Base-by-base conservation (phyloP, 352 stramenopile genomes). In the Globisporangium acanthophoron region DNA sequence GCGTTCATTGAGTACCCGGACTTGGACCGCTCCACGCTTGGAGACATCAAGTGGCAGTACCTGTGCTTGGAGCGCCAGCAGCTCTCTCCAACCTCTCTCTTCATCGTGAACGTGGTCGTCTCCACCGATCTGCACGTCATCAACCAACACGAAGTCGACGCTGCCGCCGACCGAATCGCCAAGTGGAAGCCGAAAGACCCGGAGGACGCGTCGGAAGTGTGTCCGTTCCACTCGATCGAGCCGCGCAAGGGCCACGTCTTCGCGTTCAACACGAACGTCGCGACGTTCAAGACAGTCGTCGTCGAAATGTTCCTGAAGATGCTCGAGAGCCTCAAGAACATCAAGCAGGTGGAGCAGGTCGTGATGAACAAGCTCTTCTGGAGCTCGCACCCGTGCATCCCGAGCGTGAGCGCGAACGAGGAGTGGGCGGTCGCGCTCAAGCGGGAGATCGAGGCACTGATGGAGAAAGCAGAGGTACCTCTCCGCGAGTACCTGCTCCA, bases 291-390 rank as follows among this genome's bases (percentile, higher is more conserved):
- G 45, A 58, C 58, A 0, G 64, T 75, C 0, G 67, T 93, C 7
- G 52, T 85, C 29, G 80, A 90, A 21, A 78, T 92, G 40, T 88
- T 92, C 37, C 70, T 85, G 54, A 91, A 88, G 29, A 90, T 88
- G 65, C 66, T 91, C 6, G 84, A 94, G 39, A 90, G 82, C 39
- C 59, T 92, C 5, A 92, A 91, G 62, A 80, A 78, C 51, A 92
- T 94, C 62, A 90, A 89, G 56, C 84, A 94, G 61, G 80, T 93
- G 9, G 94, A 98, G 68, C 80, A 96, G 41, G 70, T 80, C 24
- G 90, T 98, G 31, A 98, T 98, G 93, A 91, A 95, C 61, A 94
- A 96, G 59, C 74, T 98, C 0, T 98, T 98, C 50, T 98, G 94
- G 94, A 94, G 86, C 56, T 91, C 89, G 50, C 83, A 97, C 58